Evolutionary conservation across 306 rosid species (phyloP).

Genomic region (Nissolia schottii): DNA sequence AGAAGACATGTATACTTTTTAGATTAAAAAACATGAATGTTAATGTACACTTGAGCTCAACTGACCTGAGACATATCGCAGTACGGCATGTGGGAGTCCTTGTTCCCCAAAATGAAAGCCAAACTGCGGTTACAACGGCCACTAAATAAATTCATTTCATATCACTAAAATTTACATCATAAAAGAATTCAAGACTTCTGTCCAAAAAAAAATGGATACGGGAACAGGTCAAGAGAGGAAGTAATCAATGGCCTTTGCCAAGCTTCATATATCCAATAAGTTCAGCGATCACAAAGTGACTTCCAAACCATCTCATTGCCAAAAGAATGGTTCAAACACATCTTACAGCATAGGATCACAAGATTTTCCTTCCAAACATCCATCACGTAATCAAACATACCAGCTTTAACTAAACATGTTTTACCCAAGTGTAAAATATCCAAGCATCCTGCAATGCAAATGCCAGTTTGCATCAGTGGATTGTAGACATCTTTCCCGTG

Average conservation of each 20-base stretch:
- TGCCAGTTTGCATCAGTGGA: slow-evolving; percentile 8
- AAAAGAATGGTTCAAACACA: slow-evolving; percentile 20
- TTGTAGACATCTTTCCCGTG: background rate
- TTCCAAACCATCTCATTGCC: slow-evolving; percentile 14
- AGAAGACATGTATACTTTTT: background rate
- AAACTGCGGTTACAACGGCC: background rate
- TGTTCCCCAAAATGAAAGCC: background rate
- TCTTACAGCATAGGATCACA: slow-evolving; percentile 7
- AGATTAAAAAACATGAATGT: background rate
- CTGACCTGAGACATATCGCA: background rate
- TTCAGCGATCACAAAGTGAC: background rate
- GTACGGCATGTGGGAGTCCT: background rate
- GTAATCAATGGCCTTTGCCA: background rate
- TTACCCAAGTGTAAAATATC: slow-evolving; percentile 45
- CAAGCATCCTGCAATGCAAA: slow-evolving; percentile 36
- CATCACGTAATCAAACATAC: background rate
- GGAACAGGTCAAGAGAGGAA: background rate
- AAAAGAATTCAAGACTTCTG: background rate
- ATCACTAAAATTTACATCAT: slow-evolving; percentile 29
- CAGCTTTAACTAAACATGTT: background rate
- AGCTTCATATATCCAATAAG: slow-evolving; percentile 24
- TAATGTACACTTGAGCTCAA: background rate
- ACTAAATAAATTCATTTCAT: background rate
- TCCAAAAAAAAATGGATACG: background rate
- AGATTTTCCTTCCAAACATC: slow-evolving; percentile 9